Evolutionary conservation across 208 protist genomes (phyloP), one percentile per base, ranked within the genome.

Genomic region (Acanthamoeba lenticulata): DNA sequence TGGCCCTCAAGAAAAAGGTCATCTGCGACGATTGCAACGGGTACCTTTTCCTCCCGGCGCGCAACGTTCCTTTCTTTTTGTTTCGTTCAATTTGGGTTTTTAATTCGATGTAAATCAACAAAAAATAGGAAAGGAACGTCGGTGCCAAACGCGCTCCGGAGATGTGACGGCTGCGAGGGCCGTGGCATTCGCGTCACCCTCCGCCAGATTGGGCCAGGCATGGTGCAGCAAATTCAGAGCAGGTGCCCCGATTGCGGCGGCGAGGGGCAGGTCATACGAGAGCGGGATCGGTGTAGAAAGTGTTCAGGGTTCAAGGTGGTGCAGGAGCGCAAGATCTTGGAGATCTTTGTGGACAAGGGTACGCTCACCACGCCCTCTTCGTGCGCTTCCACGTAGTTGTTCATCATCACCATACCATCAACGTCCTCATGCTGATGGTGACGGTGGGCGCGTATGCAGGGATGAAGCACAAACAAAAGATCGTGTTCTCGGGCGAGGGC

Each of bases 331-430:
- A 96, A 96, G 89, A 92, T 99, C 47, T 98, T 99, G 65, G 98
- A 99, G 95, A 98, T 99, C 38, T 97, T 99, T 86, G 98, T 99
- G 74, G 99, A 99, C 60, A 98, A 98, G 83, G 99, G 99, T 67
- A 49, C 52, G n/a, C 17, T 32, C 11, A 4, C 9, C 9, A 57
- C 21, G 36, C 24, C 21, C 34, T 17, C 72, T 24, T 21, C 52
- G 65, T 40, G 65, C 34, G 19, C 2, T 17, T 19, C 19, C 34
- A 38, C 65, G n/a, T n/a, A n/a, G n/a, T n/a, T n/a, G n/a, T n/a
- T n/a, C n/a, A n/a, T n/a, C n/a, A n/a, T n/a, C n/a, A n/a, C n/a
- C n/a, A n/a, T n/a, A n/a, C n/a, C n/a, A n/a, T n/a, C n/a, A n/a
- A n/a, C n/a, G n/a, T n/a, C n/a, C n/a, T n/a, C n/a, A n/a, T 60